Percentiles rank a stretch among this genome's conserved stretches.
phyloP scores from a whole-genome alignment of 2,329 filamentous ascomycete genomes.

The Pyricularia sp. region DNA sequence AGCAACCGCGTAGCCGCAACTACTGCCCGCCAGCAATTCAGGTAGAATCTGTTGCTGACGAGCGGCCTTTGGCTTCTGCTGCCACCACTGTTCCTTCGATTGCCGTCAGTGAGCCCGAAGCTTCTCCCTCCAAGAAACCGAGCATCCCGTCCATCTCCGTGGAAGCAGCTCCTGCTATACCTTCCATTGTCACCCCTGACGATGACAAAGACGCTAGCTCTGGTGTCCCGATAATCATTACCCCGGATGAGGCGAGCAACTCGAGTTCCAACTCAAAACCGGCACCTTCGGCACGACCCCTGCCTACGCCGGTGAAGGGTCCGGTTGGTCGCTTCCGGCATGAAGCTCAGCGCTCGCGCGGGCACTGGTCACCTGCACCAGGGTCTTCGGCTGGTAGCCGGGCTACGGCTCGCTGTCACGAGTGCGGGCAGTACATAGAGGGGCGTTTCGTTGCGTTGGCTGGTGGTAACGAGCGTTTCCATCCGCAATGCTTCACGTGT shows the following conservation, averaged over 20 bases:
- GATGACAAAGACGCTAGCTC: constrained; percentile 16
- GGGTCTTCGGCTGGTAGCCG: constrained; percentile 30
- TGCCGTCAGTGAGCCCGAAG: constrained; percentile 14
- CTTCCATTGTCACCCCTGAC: constrained; percentile 33
- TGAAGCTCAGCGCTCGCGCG: constrained; percentile 24
- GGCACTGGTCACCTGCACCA: constrained; percentile 48
- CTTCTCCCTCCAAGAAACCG: neutral
- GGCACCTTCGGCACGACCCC: constrained; percentile 25
- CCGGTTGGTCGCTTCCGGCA: constrained; percentile 13
- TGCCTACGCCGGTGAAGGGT: constrained; percentile 32
- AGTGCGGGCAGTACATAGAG: constrained; percentile 73
- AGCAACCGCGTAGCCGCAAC: constrained; percentile 11
- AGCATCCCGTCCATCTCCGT: constrained; percentile 18
- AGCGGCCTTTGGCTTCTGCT: neutral
- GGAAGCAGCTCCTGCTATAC: constrained; percentile 19
- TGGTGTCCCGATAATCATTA: constrained; percentile 25
- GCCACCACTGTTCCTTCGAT: constrained; percentile 33
- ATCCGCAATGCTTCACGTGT: constrained; percentile 87
- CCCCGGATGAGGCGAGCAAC: constrained; percentile 18
- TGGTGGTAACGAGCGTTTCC: constrained; percentile 59
- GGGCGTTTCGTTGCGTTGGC: constrained; percentile 80
- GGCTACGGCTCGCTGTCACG: constrained; percentile 63
- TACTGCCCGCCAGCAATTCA: constrained; percentile 26
- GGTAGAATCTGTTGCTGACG: constrained; percentile 19
- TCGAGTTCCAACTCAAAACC: constrained; percentile 12